Evolutionary conservation across 2,329 filamentous ascomycete species (phyloP), one percentile per base, ranked within the genome.

Genomic region (Amauroascus niger): DNA sequence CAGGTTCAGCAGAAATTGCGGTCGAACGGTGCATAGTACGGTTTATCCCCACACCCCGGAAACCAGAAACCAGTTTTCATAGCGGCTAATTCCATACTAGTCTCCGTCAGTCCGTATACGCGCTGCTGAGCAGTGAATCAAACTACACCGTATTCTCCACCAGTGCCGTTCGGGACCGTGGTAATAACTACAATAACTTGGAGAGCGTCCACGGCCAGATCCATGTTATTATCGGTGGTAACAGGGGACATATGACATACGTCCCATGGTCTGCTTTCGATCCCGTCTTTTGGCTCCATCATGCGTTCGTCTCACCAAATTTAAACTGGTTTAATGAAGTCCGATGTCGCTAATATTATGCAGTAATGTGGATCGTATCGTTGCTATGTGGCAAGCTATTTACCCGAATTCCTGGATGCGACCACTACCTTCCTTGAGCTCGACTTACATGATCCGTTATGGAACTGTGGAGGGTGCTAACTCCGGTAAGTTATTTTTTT

Each of bases 231-330:
- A 74, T 77, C 2, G 86, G 79, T 30, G 70, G 77, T 51, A 67
- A 70, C 55, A 75, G 76, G 33, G 84, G 85, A 1, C 84, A 88
- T 61, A 85, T 86, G 79, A 80, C 78, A 40, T 85, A 80, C 66
- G 80, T 83, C 30, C 80, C 82, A 16, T 84, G 85, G 60, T 86
- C 87, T 1, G 79, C 84, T 0, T 94, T 88, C 64, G 88, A 94
- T 63, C 87, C 87, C 0, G 71, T 87, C 11, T 90, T 91, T 68
- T 87, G 84, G 69, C 70, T 91, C 7, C 86, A 91, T 62, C 87
- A 91, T 62, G 62, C 67, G 71, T 73, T 59, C 55, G 69, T 61
- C 13, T 30, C 30, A 18, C 24, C 32, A 11, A 37, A 3, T 45
- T 1, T 18, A 22, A 26, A 9, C 6, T 26, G 2, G 20, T 16